Base-by-base conservation (phyloP, 2,329 filamentous ascomycete genomes). In the Bipolaris zeicola region DNA sequence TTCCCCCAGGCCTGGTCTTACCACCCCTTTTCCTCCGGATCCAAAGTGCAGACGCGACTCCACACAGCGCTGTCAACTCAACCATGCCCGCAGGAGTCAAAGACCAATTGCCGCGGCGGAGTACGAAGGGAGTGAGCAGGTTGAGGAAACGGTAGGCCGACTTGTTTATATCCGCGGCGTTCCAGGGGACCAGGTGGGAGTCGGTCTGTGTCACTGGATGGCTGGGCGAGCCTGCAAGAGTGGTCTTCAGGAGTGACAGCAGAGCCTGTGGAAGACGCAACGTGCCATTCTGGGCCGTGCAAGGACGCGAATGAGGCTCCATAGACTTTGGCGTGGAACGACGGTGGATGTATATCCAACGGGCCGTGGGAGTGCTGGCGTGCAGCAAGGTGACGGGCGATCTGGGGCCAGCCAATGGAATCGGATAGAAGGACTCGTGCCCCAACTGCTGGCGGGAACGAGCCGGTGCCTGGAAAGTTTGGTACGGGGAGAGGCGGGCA, bases 51-150 rank as follows among this genome's bases (percentile, higher is more conserved):
- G 73, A 71, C 60, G 69, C 66, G 38, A 74, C 59, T 56, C 73
- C 72, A 67, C 75, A 77, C 33, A 75, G 49, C 31, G 69, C 70
- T 41, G 73, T 68, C 63, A 76, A 57, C 61, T 75, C 68, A 45
- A 74, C 72, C 75, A 77, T 77, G 64, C 73, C 74, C 71, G 73
- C 72, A 51, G 66, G 63, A 53, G 60, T 67, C 59, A 67, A 60
- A 41, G 62, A 57, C 20, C 50, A 41, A 51, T 52, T 55, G 49
- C 58, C 58, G 61, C 59, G 50, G 55, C 59, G 57, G 58, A 61
- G 20, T 60, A 59, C 59, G 53, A 74, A 70, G 42, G 66, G 66
- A 51, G 67, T 66, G 44, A 70, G 49, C 28, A 65, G 39, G 16
- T 53, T 49, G 48, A 68, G 31, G 59, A 72, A 44, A 51, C 55